These are phyloP conservation scores for Metarhizium humberi DNA, from an alignment of 2,329 filamentous ascomycete genomes.

Conservation along the genomic window DNA sequence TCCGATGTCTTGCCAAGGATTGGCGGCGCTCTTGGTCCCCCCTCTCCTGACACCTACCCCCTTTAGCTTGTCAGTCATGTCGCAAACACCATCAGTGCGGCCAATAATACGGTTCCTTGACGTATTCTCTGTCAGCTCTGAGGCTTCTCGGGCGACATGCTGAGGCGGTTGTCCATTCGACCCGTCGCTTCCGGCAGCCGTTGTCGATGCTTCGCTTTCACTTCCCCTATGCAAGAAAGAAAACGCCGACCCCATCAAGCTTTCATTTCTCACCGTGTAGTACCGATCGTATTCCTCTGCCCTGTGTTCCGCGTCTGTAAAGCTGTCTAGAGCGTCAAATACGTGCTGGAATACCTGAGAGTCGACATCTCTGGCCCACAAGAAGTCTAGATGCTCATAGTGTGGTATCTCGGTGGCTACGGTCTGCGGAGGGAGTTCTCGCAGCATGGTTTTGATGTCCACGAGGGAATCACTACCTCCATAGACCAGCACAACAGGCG, in stretches of 20 bases:
- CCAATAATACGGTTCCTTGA: background rate
- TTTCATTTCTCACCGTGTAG: constrained; percentile 39
- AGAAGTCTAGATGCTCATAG: constrained; percentile 94
- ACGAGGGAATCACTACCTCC: constrained; percentile 90
- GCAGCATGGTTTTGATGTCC: constrained; percentile 87
- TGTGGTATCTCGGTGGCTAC: constrained; percentile 79
- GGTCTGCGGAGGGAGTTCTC: constrained; percentile 76
- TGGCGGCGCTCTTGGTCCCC: background rate
- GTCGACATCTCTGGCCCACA: constrained; percentile 86
- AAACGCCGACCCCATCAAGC: constrained; percentile 32
- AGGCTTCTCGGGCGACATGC: constrained; percentile 19
- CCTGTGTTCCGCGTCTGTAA: constrained; percentile 47
- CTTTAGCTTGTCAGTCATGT: constrained; percentile 17
- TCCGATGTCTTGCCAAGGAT: background rate
- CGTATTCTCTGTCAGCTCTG: background rate
- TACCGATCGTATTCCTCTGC: constrained; percentile 54
- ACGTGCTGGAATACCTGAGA: constrained; percentile 82
- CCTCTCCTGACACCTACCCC: constrained; percentile 15
- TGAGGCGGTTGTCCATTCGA: constrained; percentile 9
- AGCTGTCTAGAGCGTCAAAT: constrained; percentile 75
- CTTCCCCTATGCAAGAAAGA: constrained; percentile 19
- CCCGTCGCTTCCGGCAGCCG: constrained; percentile 9
- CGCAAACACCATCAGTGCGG: background rate
- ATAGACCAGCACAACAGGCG: constrained; percentile 87
- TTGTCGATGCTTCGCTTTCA: constrained; percentile 27